Evolutionary conservation across 1,284 basidiomycete genomes (phyloP), one percentile per base, ranked within the genome.

Genomic region (Fomes fomentarius): DNA sequence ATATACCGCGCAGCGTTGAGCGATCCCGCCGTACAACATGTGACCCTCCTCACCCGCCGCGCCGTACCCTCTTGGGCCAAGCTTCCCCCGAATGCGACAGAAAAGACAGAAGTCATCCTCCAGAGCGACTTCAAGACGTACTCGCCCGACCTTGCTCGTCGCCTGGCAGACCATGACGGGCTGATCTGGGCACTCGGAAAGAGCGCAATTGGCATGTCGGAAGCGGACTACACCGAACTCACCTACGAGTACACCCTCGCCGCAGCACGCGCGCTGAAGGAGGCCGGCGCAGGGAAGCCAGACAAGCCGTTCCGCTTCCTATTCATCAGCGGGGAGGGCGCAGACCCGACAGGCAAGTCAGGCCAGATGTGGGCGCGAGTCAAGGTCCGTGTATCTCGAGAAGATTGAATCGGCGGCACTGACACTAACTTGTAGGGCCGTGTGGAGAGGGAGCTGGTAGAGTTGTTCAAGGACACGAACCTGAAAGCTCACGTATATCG

Each of bases 141-240:
- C 57, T 58, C 74, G 1, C 19, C 65, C 1, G 67, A 71, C 17
- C 63, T 76, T 25, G 64, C 66, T 15, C 45, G 54, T 5, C 63
- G 54, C 24, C 68, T 76, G 26, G 70, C 66, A 0, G 62, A 66
- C 41, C 71, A 75, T 50, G 74, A 76, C 47, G 74, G 71, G 6
- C 72, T 71, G 57, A 64, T 77, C 9, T 77, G 76, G 75, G 75
- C 74, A 19, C 64, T 74, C 15, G 76, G 76, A 0, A 67, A 60
- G 42, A 63, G 64, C 24, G 52, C 68, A 0, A 21, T 56, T 1
- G 75, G 74, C 22, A 65, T 74, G 64, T 61, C 54, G 9, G 75
- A 76, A 48, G 62, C 63, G 34, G 71, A 70, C 24, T 77, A 77
- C 55, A 74, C 69, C 3, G 61, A 62, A 43, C 61, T 76, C 46